Base-by-base conservation (phyloP, 2,329 filamentous ascomycete species). In the Penicillium sp. region DNA sequence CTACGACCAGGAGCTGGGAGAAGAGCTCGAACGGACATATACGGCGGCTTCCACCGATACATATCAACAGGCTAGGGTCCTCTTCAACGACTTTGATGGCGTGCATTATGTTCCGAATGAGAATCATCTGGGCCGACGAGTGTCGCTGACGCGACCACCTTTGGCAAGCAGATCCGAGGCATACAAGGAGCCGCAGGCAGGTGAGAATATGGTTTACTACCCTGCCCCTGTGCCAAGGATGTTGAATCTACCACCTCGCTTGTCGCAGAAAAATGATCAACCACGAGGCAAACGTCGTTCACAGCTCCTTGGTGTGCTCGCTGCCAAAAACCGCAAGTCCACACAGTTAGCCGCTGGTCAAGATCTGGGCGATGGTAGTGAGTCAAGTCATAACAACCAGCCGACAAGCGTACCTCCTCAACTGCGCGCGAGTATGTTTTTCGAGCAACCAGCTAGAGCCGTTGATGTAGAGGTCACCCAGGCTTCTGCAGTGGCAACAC, bases 151-250 rank as follows among this genome's bases (percentile, higher is more conserved):
- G 19, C 65, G 64, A 42, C 69, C 69, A 21, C 70, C 71, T 29
- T 64, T 72, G 39, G 70, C 71, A 4, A 64, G 61, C 48, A 61
- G 68, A 43, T 61, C 68, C 10, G 60, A 68, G 53, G 59, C 63
- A 21, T 71, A 69, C 57, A 64, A 67, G 43, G 64, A 71, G 49
- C 66, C 70, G 3, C 65, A 63, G 43, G 84, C 84, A 1, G 84
- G 82, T 4, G 82, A 91, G 57, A 76, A 83, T 58, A 95, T 97
- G 87, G 81, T 95, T 9, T 97, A 85, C 69, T 98, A 98, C 66
- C 93, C 93, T 13, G 93, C 93, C 3, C 90, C 88, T 1, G 93
- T 98, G 3, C 93, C 93, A 3, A 84, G 86, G 54, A 90, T 95
- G 83, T 77, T 98, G 50, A 97, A 95, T 61, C 73, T 98, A 12